Conservation (phyloP, 75 land plant species). For the Chamaecyparis obtusa region DNA sequence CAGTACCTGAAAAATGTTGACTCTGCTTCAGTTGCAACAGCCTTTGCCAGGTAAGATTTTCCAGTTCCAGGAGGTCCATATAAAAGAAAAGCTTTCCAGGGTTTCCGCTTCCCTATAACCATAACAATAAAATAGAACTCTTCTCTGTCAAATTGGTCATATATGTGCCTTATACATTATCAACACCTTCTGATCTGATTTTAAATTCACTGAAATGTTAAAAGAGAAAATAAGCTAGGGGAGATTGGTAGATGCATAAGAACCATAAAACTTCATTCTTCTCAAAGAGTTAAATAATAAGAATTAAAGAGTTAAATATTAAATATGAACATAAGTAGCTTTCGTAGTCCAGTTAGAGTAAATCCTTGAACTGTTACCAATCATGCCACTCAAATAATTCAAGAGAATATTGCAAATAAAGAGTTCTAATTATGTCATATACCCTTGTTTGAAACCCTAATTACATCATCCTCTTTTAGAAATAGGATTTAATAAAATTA, state of each 20-base stretch:
- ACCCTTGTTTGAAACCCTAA: no score
- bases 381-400: neutral
- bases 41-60: conserved; percentile 57
- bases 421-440: neutral
- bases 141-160: neutral
- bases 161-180: neutral
- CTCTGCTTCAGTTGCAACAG: conserved; percentile 56
- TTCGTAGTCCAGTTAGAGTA: neutral
- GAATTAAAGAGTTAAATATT: neutral
- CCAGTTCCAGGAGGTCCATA: conserved; percentile 63
- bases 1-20: conserved; percentile 52
- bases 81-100: conserved; percentile 54
- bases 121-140: conserved; percentile 1
- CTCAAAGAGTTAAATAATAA: neutral
- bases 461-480: no score
- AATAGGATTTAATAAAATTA: no score
- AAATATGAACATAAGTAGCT: neutral
- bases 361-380: neutral
- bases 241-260: neutral
- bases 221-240: neutral
- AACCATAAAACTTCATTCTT: neutral
- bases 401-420: neutral
- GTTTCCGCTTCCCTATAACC: conserved; percentile 40
- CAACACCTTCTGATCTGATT: neutral
- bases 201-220: neutral